Conservation (phyloP, 192 early-diverging fungal species). For the Backusella tarrabulga region DNA sequence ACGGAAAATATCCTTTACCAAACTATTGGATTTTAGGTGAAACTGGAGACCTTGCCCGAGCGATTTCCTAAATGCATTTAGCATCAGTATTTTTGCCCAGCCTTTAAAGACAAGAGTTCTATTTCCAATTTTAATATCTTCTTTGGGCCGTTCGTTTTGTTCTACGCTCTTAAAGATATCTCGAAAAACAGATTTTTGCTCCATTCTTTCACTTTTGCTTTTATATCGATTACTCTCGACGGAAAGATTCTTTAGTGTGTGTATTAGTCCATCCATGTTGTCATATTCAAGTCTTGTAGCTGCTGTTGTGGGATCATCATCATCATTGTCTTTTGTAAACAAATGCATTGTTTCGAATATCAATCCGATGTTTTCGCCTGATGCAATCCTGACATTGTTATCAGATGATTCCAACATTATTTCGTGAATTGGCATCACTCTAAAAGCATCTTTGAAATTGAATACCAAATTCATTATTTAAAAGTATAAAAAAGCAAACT, state of each 20-base stretch:
- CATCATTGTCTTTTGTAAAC: background rate
- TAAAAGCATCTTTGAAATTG: conserved; percentile 12
- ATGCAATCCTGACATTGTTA: conserved; percentile 66
- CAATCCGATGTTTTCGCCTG: conserved; percentile 72
- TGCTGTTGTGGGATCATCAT: background rate
- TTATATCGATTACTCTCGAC: conserved; percentile 58
- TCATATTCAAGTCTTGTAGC: conserved; percentile 46
- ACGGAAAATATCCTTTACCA: conserved; percentile 12
- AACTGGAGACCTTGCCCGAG: conserved; percentile 26
- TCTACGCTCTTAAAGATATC: conserved; percentile 67
- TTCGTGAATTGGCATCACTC: conserved; percentile 49
- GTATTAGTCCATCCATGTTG: conserved; percentile 56
- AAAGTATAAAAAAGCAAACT: background rate
- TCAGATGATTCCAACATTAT: conserved; percentile 53
- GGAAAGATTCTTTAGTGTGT: conserved; percentile 49
- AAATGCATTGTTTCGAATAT: conserved; percentile 60
- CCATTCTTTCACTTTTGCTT: conserved; percentile 50
- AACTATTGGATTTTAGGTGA: conserved; percentile 17
- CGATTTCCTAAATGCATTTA: conserved; percentile 19
- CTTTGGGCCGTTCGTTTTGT: conserved; percentile 43
- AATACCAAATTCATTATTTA: background rate
- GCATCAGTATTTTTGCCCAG: conserved; percentile 42
- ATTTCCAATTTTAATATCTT: conserved; percentile 50
- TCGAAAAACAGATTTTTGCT: conserved; percentile 62
- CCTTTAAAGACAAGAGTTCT: conserved; percentile 50